These are phyloP conservation scores for Peronospora belbahrii DNA, from an alignment of 352 stramenopile genomes.

Conservation along the genomic window DNA sequence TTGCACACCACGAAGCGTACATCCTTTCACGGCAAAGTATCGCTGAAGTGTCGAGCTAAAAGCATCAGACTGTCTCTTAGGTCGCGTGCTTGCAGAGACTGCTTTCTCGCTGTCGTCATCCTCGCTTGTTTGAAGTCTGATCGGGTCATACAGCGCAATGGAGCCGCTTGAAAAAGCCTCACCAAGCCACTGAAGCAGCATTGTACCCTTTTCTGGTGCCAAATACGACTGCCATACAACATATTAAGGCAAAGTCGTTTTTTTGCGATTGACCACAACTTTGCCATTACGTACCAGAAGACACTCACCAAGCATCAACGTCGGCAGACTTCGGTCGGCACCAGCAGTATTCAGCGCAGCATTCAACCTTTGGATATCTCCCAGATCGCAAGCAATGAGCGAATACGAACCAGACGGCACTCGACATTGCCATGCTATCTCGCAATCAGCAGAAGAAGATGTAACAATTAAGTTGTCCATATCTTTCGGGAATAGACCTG, in stretches of 20 bases:
- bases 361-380: conserved; percentile 33
- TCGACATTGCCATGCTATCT: conserved; percentile 21
- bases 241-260: neutral
- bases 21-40: conserved; percentile 70
- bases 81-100: neutral
- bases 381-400: conserved; percentile 48
- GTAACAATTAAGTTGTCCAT: conserved; percentile 4
- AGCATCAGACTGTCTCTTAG: conserved; percentile 8
- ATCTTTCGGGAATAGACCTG: conserved; percentile 24
- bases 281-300: conserved; percentile 39
- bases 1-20: conserved; percentile 39
- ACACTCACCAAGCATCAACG: conserved; percentile 60
- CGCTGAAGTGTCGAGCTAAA: conserved; percentile 46
- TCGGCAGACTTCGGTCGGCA: conserved; percentile 35
- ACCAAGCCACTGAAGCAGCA: conserved; percentile 41
- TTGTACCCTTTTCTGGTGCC: conserved; percentile 35
- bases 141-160: conserved; percentile 57
- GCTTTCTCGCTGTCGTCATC: neutral
- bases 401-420: conserved; percentile 32
- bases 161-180: conserved; percentile 30
- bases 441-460: neutral
- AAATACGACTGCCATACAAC: conserved; percentile 46
- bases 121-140: conserved; percentile 27
- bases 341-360: conserved; percentile 15
- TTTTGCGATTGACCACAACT: too few species aligned